A percentile compares a stretch with the other conserved stretches of the same genome.
Evolutionary conservation across 805 yeast species (phyloP).

Genomic region (Ogataea methylovora): DNA sequence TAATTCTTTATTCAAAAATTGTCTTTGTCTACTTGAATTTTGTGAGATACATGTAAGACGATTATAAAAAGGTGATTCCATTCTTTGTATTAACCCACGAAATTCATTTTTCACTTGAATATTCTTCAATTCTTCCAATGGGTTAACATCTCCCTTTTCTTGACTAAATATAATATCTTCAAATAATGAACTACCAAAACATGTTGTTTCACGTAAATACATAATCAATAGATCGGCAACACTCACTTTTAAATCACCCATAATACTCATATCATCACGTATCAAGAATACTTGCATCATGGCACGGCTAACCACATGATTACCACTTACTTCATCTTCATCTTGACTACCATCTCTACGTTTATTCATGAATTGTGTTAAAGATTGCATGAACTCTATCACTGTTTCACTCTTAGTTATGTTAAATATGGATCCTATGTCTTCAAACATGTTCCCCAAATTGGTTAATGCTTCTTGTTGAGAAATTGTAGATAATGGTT

Average conservation of each 20-base stretch:
- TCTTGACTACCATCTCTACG: constrained; percentile 14
- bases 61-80: constrained; percentile 38
- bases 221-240: constrained; percentile 30
- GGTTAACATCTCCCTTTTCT: neutral
- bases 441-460: constrained; percentile 25
- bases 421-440: constrained; percentile 28
- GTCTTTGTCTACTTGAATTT: constrained; percentile 81
- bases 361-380: constrained; percentile 16
- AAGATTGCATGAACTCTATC: constrained; percentile 17
- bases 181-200: constrained; percentile 28
- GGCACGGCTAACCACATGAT: constrained; percentile 52
- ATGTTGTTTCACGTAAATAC: constrained; percentile 37
- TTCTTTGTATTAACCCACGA: constrained; percentile 32
- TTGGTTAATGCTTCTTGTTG: constrained; percentile 11
- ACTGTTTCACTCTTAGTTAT: constrained; percentile 22
- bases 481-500: constrained; percentile 20
- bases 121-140: neutral
- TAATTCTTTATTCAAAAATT: constrained; percentile 50
- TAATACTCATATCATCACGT: constrained; percentile 51
- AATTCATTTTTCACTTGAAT: neutral
- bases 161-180: no score
- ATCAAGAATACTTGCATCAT: constrained; percentile 53
- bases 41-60: constrained; percentile 40
- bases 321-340: constrained; percentile 22
- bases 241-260: constrained; percentile 36